Evolutionary conservation across 805 yeast species (phyloP).

Genomic region (Yarrowia phangngaensis): DNA sequence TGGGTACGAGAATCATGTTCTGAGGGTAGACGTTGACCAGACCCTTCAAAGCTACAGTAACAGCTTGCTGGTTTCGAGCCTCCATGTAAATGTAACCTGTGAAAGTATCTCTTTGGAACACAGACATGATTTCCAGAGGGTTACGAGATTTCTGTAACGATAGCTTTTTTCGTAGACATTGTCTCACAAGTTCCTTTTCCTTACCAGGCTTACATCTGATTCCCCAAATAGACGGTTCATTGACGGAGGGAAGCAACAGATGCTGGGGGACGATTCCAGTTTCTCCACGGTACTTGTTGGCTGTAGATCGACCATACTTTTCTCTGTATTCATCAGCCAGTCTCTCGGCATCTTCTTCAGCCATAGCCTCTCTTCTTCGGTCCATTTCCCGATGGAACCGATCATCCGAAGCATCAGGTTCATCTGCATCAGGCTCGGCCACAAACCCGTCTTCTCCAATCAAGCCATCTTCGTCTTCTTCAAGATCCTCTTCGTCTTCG

Average conservation of each 20-base stretch:
- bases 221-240: slow-evolving; percentile 96
- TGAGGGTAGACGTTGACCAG: slow-evolving; percentile 75
- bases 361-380: slow-evolving; percentile 63
- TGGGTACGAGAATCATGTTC: slow-evolving; percentile 84
- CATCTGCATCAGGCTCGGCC: slow-evolving; percentile 53
- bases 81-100: slow-evolving; percentile 90
- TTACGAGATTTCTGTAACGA: slow-evolving; percentile 69
- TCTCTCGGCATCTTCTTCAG: slow-evolving; percentile 92
- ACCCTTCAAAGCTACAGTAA: slow-evolving; percentile 82
- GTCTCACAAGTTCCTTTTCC: slow-evolving; percentile 86
- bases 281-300: slow-evolving; percentile 76
- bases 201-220: slow-evolving; percentile 88
- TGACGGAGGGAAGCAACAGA: slow-evolving; percentile 87
- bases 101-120: slow-evolving; percentile 91
- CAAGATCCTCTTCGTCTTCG: slow-evolving; percentile 91
- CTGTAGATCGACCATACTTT: slow-evolving; percentile 81
- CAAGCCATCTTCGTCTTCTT: slow-evolving; percentile 93
- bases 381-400: slow-evolving; percentile 89
- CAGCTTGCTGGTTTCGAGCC: slow-evolving; percentile 90
- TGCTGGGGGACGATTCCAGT: slow-evolving; percentile 90
- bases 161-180: slow-evolving; percentile 75
- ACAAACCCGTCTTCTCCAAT: slow-evolving; percentile 63
- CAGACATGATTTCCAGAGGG: slow-evolving; percentile 81
- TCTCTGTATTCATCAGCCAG: slow-evolving; percentile 89
- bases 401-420: slow-evolving; percentile 58